Conservation (phyloP, 805 yeast genomes). For the Wickerhamomyces canadensis region DNA sequence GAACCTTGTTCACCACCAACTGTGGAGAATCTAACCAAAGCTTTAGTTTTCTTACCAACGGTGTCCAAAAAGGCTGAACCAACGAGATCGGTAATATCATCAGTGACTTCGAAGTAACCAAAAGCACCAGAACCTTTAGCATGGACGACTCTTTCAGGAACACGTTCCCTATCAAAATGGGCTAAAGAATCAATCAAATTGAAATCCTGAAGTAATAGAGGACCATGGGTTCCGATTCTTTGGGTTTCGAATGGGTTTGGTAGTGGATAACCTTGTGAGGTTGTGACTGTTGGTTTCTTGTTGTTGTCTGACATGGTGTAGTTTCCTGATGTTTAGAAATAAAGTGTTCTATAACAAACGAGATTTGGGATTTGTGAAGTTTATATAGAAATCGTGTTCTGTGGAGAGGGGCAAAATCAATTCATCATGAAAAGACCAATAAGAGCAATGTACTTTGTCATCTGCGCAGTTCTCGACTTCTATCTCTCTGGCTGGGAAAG, state of each 20-base stretch:
- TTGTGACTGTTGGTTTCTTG: slow-evolving; percentile 51
- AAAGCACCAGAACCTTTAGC: slow-evolving; percentile 93
- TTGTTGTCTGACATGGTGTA: slow-evolving; percentile 9
- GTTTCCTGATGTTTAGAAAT: background rate
- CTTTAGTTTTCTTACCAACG: slow-evolving; percentile 75
- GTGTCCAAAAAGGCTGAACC: slow-evolving; percentile 63
- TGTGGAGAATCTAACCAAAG: slow-evolving; percentile 73
- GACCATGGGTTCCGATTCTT: slow-evolving; percentile 72
- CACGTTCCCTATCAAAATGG: slow-evolving; percentile 85
- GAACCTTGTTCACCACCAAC: slow-evolving; percentile 85
- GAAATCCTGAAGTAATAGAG: slow-evolving; percentile 75
- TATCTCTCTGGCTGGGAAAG: too few relatives aligned
- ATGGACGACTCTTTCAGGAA: slow-evolving; percentile 90
- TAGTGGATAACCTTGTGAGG: slow-evolving; percentile 73
- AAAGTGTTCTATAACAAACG: background rate
- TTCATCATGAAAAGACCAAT: slow-evolving; percentile 15
- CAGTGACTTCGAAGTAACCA: slow-evolving; percentile 83
- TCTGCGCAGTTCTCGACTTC: slow-evolving; percentile 1
- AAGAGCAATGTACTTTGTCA: slow-evolving; percentile 13
- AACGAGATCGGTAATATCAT: slow-evolving; percentile 71
- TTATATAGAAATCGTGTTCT: background rate
- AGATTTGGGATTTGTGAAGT: background rate
- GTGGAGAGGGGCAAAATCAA: too few relatives aligned
- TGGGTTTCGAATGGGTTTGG: slow-evolving; percentile 74
- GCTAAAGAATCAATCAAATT: slow-evolving; percentile 75